A percentile compares a stretch with the other conserved stretches of the same genome.
phyloP scores from a whole-genome alignment of 768 basidiomycete species.

The Rhodosporidiobolus odoratus region DNA sequence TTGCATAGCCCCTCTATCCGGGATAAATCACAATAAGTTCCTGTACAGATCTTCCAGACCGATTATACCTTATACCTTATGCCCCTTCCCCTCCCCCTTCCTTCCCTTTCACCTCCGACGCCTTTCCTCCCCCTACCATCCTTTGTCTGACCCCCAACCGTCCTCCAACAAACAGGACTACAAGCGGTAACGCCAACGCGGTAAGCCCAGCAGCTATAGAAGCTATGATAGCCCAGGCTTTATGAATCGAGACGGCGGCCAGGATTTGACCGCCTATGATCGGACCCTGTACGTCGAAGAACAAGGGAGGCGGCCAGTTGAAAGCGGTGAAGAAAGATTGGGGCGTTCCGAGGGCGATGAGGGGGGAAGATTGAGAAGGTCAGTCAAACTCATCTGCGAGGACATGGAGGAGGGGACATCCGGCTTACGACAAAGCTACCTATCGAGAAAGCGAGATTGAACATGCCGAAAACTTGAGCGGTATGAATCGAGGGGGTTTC shows the following conservation, averaged over 20 bases:
- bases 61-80: too few relatives aligned
- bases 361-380: too few relatives aligned
- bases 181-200: background rate
- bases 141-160: background rate
- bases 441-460: slow-evolving; percentile 22
- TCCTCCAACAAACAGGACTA: slow-evolving; percentile 8
- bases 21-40: too few relatives aligned
- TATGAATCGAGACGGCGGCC: background rate
- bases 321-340: too few relatives aligned
- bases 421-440: slow-evolving; percentile 8
- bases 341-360: too few relatives aligned
- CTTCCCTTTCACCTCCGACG: too few relatives aligned
- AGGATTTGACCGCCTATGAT: slow-evolving; percentile 19
- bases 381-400: too few relatives aligned
- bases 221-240: slow-evolving; percentile 5
- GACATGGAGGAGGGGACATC: too few relatives aligned
- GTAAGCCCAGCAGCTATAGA: background rate
- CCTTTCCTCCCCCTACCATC: too few relatives aligned
- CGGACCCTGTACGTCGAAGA: background rate
- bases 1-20: too few relatives aligned
- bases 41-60: too few relatives aligned
- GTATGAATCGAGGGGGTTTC: background rate
- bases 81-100: background rate
- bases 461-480: slow-evolving; percentile 18
- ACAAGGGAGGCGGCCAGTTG: background rate